Base-by-base conservation (phyloP, 1,139 yeast species). In the Starmera stellimalicola region DNA sequence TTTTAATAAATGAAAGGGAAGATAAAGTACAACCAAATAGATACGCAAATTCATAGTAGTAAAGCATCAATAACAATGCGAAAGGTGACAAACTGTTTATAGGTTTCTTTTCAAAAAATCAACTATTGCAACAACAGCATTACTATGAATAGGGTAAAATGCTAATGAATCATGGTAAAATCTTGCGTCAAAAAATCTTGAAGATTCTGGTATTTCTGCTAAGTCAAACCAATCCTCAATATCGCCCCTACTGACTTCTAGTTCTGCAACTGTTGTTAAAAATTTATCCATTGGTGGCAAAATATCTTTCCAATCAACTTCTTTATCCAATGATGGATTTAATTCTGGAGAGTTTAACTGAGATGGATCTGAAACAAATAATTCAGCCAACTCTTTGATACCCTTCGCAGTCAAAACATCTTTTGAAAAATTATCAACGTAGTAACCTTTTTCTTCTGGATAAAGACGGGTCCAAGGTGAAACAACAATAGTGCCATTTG, bases 401-500 rank as follows among this genome's bases (percentile, higher is more conserved):
- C 42, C 36, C 9, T 35, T 36, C 7, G 18, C 9, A 10, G 32
- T 28, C 11, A 43, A 19, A 17, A 40, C 26, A 2, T 51, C 47
- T 16, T 33, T 31, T 18, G 47, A 47, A 19, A 45, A 33, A 16
- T 51, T 55, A 7, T 51, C 58, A 10, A 51, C 39, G 34, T 52
- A 55, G 44, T 57, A 57, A 12, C 54, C 57, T 7, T 62, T 63
- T 55, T 58, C 43, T 43, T 40, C 22, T 7, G 30, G 24, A 18
- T 28, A 25, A 3, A 64, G 61, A 37, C 60, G 53, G 15, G 58
- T 54, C 72, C 72, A 66, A 5, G 71, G 71, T 22, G 68, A 61
- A 11, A 62, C 45, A 30, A 64, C 50, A 5, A 58, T 45, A 23
- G 57, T 41, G 2, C 64, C 56, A 16, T 41, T 45, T 11, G 68